phyloP scores from a whole-genome alignment of 495 filamentous ascomycete species.

The Barbatosphaeria neglecta region DNA sequence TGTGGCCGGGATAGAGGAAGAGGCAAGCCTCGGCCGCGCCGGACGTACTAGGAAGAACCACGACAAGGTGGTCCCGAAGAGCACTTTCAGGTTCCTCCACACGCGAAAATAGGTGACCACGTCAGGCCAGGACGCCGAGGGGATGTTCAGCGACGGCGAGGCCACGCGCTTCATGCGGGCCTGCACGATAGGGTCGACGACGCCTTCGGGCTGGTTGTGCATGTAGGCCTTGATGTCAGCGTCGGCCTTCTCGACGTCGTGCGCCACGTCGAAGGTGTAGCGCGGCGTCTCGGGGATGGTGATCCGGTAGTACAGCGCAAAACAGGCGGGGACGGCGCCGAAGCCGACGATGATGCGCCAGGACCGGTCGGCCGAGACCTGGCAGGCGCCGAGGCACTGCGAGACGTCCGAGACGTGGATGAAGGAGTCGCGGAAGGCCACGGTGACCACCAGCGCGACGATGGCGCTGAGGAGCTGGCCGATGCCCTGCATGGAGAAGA shows the following conservation, averaged over 20 bases:
- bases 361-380: constrained; percentile 64
- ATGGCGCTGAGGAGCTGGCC: constrained; percentile 63
- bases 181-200: constrained; percentile 20
- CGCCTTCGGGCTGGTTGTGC: constrained; percentile 41
- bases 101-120: constrained; percentile 52
- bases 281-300: constrained; percentile 74
- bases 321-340: constrained; percentile 61
- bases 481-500: constrained; percentile 80
- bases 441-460: constrained; percentile 57
- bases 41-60: constrained; percentile 63
- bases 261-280: constrained; percentile 64
- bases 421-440: constrained; percentile 58
- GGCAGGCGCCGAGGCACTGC: constrained; percentile 49
- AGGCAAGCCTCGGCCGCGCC: too few relatives aligned
- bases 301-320: constrained; percentile 66
- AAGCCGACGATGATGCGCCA: constrained; percentile 76
- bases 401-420: constrained; percentile 25
- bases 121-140: constrained; percentile 56
- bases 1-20: neutral
- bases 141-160: constrained; percentile 36
- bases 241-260: constrained; percentile 55
- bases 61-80: constrained; percentile 66
- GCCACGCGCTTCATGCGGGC: constrained; percentile 20
- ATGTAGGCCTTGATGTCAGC: constrained; percentile 58
- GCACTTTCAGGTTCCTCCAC: constrained; percentile 61